Percentiles rank a stretch among this genome's conserved stretches.
Conservation (phyloP, 352 stramenopile species). For the Phytophthora cactorum region DNA sequence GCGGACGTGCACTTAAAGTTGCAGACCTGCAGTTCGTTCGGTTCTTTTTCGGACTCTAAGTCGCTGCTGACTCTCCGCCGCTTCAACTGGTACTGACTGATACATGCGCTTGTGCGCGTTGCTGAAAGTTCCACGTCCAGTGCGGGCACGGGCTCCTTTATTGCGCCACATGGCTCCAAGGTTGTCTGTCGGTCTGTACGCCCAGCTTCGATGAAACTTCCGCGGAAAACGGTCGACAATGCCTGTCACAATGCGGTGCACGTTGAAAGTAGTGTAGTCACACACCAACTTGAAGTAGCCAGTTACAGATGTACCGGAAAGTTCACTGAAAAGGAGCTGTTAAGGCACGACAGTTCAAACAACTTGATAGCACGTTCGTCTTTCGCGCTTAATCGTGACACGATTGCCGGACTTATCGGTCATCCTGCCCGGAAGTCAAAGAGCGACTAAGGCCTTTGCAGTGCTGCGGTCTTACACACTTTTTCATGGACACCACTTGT, state of each 20-base stretch:
- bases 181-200: constrained; percentile 25
- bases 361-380: too few species aligned
- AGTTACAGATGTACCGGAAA: too few species aligned
- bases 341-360: too few species aligned
- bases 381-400: too few species aligned
- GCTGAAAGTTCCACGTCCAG: constrained; percentile 9
- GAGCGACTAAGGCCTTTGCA: neutral
- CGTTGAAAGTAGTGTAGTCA: too few species aligned
- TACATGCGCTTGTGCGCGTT: constrained; percentile 20
- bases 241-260: neutral
- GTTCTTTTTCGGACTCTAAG: constrained; percentile 16
- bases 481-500: neutral
- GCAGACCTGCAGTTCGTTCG: constrained; percentile 13
- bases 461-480: neutral
- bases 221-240: constrained; percentile 27
- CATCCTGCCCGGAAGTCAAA: neutral
- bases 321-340: too few species aligned
- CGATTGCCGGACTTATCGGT: too few species aligned
- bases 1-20: constrained; percentile 2
- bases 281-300: neutral
- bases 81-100: constrained; percentile 20
- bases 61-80: constrained; percentile 17
- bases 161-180: constrained; percentile 13
- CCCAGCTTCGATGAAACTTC: constrained; percentile 35
- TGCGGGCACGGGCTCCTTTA: constrained; percentile 27